Conservation (phyloP, 73 alveolate genomes). For the Paramecium octaurelia region DNA sequence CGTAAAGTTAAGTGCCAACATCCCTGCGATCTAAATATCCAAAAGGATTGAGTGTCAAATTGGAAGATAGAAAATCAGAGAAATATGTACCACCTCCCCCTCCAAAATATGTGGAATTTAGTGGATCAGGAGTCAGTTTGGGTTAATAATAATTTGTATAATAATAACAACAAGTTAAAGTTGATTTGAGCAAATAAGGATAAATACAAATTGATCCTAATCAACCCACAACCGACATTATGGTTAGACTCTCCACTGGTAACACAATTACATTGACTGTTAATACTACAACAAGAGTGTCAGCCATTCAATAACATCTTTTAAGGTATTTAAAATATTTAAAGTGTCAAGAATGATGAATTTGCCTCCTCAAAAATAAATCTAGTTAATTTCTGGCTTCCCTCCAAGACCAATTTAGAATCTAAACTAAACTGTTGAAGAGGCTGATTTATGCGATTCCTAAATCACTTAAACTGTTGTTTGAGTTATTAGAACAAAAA, state of each 20-base stretch:
- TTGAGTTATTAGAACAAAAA: not conserved
- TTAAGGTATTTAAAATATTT: slow-evolving; percentile 21
- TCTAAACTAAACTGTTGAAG: slow-evolving; percentile 68
- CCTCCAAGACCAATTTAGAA: slow-evolving; percentile 79
- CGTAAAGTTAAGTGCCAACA: slow-evolving; percentile 61
- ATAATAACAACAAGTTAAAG: slow-evolving; percentile 52
- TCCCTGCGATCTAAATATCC: slow-evolving; percentile 69
- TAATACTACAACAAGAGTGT: slow-evolving; percentile 65
- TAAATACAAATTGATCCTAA: slow-evolving; percentile 65
- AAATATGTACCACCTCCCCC: slow-evolving; percentile 77
- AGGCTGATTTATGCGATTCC: slow-evolving; percentile 67
- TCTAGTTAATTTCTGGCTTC: slow-evolving; percentile 73
- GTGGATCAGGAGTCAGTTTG: slow-evolving; percentile 72
- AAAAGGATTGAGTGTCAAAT: slow-evolving; percentile 68
- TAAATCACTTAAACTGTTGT: not conserved
- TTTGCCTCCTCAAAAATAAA: not conserved
- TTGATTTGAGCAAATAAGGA: slow-evolving; percentile 71
- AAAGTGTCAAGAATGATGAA: not conserved
- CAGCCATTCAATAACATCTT: slow-evolving; percentile 70
- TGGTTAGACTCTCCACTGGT: slow-evolving; percentile 79
- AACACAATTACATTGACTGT: slow-evolving; percentile 65
- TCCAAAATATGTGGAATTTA: slow-evolving; percentile 70
- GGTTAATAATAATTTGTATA: slow-evolving; percentile 59
- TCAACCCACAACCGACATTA: slow-evolving; percentile 71
- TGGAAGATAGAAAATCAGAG: slow-evolving; percentile 73